A percentile compares a stretch with the other conserved stretches of the same genome.
Conservation (phyloP, 176 grass and related monocot species). For the Thalia dealbata region DNA sequence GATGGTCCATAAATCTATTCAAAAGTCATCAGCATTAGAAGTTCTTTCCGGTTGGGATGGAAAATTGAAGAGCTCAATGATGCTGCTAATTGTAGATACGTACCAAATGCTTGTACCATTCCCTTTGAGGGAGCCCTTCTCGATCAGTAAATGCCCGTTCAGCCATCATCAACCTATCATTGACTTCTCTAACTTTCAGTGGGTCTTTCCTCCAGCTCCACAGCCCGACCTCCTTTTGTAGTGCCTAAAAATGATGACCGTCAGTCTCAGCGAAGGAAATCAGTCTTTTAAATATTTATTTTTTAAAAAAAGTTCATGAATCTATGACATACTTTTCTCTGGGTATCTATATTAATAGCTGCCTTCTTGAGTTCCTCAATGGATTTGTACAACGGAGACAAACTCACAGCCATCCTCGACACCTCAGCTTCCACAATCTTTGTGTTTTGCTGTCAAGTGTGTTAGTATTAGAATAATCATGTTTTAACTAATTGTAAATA, state of each 20-base stretch:
- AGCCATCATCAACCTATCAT: constrained; percentile 67
- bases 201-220: constrained; percentile 41
- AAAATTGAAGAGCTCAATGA: neutral
- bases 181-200: constrained; percentile 51
- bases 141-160: constrained; percentile 70
- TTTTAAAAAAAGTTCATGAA: neutral
- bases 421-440: constrained; percentile 35
- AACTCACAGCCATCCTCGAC: constrained; percentile 35
- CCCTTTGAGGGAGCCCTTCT: constrained; percentile 43
- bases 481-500: no score
- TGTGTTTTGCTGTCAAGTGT: constrained; percentile 28
- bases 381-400: constrained; percentile 58
- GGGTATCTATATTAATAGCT: constrained; percentile 37
- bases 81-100: neutral
- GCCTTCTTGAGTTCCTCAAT: constrained; percentile 36
- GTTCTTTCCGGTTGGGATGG: neutral
- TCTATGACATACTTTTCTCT: constrained; percentile 44
- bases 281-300: neutral
- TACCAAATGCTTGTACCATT: constrained; percentile 93
- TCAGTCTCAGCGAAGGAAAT: neutral
- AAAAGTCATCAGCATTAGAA: neutral
- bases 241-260: constrained; percentile 25
- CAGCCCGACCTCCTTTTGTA: constrained; percentile 28
- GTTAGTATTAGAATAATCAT: no score
- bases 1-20: constrained; percentile 56